Base-by-base conservation (phyloP, 1,284 basidiomycete genomes). In the Ceratobasidium sp. region DNA sequence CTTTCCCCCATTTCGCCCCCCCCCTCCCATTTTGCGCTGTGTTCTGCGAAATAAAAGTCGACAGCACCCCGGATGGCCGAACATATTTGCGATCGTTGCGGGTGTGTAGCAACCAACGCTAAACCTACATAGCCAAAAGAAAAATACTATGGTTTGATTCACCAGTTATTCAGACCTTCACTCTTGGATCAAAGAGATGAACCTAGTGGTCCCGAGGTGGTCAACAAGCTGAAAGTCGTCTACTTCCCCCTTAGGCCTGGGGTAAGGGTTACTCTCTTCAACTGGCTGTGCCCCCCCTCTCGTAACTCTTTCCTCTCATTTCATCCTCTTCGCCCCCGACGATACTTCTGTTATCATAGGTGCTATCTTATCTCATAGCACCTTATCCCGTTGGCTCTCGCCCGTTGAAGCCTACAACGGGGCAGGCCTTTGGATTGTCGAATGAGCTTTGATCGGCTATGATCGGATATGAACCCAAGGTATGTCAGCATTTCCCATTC, bases 381-480 rank as follows among this genome's bases (percentile, higher is more conserved):
- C 43, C 34, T 8, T 46, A 14, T 19, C 43, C 1, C 43, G 13
- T 46, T 9, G 43, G 11, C 43, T 46, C 19, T 46, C 43, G 19
- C n/a, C 11, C 43, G 19, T 14, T n/a, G 16, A 5, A 29, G 16
- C 19, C 31, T 59, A 29, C 19, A 6, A 39, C 8, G 56, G 56
- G 56, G 56, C 27, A 59, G 56, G 56, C 31, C 34, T 59, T 5
- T 5, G 8, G 16, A 5, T 19, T 7, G 56, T 39, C 31, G 34
- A 16, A n/a, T 39, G 56, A 58, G n/a, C 56, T 59, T 59, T 31
- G 7, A n/a, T 59, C 56, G 56, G 56, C 31, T 39, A 59, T 59
- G 16, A 59, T 59, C 56, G 56, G 56, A 37, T 29, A 4, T 39
- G 34, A 39, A 14, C 22, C 34, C 37, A 34, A 16, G 19, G 56